phyloP scores from a whole-genome alignment of 2,329 filamentous ascomycete species.

The Pseudogymnoascus sp. region DNA sequence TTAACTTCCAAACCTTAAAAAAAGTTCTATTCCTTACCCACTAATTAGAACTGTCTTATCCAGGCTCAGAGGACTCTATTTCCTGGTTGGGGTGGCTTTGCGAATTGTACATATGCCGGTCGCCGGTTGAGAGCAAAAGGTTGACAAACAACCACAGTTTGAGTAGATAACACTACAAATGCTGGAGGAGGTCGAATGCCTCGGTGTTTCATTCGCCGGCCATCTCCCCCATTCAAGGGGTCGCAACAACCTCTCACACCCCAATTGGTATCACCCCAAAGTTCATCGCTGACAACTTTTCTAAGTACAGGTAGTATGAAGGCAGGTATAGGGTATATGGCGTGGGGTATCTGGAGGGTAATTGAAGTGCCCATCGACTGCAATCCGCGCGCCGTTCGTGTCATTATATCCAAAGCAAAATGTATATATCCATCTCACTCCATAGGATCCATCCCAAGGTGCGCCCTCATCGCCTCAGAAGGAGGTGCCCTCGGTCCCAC shows the following conservation, averaged over 20 bases:
- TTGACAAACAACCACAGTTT: no score
- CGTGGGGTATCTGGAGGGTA: not conserved
- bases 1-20: no score
- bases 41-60: no score
- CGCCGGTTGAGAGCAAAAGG: no score
- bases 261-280: not conserved
- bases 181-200: no score
- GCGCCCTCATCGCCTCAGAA: not conserved
- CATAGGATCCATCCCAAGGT: not conserved
- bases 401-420: not conserved
- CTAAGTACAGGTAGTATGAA: not conserved
- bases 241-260: not conserved
- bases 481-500: slow-evolving; percentile 68
- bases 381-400: not conserved
- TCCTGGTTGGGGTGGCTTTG: no score
- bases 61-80: no score
- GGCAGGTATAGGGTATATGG: not conserved
- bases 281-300: not conserved
- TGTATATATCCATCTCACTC: slow-evolving; percentile 5
- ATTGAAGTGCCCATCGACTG: not conserved
- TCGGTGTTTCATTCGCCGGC: not conserved
- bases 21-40: no score
- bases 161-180: no score
- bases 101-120: no score
- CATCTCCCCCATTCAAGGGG: not conserved